Base-by-base conservation (phyloP, 176 grass and related monocot genomes). In the Triticum monococcum region DNA sequence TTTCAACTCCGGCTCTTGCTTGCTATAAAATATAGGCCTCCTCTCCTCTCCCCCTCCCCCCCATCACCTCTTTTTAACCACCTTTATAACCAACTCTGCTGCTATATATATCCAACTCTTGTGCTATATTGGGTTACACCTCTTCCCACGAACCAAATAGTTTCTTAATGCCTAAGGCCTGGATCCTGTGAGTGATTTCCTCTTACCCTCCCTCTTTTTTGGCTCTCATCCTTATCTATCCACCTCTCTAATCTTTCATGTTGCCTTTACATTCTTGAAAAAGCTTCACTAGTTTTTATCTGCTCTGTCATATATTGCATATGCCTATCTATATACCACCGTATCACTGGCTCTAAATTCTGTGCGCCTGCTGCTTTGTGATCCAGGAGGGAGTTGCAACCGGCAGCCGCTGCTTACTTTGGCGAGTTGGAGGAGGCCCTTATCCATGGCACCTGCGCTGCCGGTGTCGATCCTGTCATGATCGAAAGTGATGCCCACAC, bases 401-500 rank as follows among this genome's bases (percentile, higher is more conserved):
- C 89, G 63, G 50, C 81, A 69, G 85, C 78, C 70, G 72, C 89
- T 78, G 82, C 87, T 76, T 93, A 88, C 82, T 92, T 92, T 84
- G 87, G 79, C 61, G 94, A 92, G 87, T 79, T 93, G 89, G 94
- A 94, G 90, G 86, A 94, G 85, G 94, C 94, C 88, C 89, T 92
- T 88, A 90, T 96, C 86, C 94, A 94, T 93, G 94, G 94, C 68
- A 79, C 64, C 50, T 61, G 64, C 59, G 68, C 68, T 9, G 81
- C 77, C 73, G 78, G 65, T 81, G 69, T 81, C 75, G 85, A 90
- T 87, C 79, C 69, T 68, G 32, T 60, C 54, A 80, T 86, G 89
- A 89, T 91, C 31, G 61, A 65, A 91, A 60, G 82, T 84, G 87
- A 87, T 59, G 84, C 48, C 75, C 83, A 86, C 78, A 75, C 63